These are phyloP conservation scores for Nannizzia gypsea DNA, from an alignment of 2,329 filamentous ascomycete genomes.

Conservation along the genomic window DNA sequence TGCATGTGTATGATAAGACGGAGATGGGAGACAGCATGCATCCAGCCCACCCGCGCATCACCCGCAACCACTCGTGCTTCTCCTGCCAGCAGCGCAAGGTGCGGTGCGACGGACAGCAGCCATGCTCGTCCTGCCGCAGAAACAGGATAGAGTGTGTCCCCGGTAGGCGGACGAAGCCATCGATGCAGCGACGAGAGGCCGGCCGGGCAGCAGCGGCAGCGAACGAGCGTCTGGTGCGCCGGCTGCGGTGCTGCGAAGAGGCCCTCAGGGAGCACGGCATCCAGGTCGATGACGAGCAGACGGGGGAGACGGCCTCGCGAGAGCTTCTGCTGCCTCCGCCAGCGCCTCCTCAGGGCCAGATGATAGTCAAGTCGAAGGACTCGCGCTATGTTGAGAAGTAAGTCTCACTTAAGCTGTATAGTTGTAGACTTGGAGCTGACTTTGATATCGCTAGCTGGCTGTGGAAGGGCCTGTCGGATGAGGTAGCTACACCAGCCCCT, in stretches of 20 bases:
- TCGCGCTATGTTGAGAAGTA: neutral
- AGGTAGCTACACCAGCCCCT: neutral
- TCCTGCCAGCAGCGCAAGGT: conserved; percentile 22
- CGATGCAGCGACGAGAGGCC: conserved; percentile 6
- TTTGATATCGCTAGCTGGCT: neutral
- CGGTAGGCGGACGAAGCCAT: conserved; percentile 14
- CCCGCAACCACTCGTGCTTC: conserved; percentile 14
- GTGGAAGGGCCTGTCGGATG: neutral
- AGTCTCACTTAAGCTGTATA: neutral
- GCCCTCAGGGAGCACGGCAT: neutral
- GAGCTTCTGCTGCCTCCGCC: neutral
- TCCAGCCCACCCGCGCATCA: neutral
- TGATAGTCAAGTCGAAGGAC: neutral
- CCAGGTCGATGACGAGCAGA: neutral
- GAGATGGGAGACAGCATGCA: neutral
- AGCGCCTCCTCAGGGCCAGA: neutral
- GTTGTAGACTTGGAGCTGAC: neutral
- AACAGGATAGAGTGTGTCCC: conserved; percentile 14
- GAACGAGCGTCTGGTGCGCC: neutral
- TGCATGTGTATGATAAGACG: neutral
- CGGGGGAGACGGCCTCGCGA: neutral
- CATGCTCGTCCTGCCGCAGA: conserved; percentile 19
- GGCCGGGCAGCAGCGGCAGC: neutral
- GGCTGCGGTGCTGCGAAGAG: neutral
- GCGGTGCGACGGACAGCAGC: conserved; percentile 20